phyloP scores from a whole-genome alignment of 768 basidiomycete genomes.

The Candolleomyces efflorescens region DNA sequence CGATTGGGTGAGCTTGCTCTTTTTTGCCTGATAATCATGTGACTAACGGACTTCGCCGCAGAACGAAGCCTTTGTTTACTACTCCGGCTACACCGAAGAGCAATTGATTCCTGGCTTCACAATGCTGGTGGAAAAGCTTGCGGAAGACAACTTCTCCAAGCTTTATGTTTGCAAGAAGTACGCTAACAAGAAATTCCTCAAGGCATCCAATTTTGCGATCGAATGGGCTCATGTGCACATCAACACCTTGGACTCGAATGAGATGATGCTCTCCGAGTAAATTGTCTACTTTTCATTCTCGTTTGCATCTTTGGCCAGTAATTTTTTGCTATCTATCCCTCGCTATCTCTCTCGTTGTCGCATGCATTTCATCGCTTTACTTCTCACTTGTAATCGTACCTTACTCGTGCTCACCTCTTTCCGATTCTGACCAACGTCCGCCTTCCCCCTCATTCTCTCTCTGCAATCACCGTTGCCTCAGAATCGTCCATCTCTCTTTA shows the following conservation, averaged over 20 bases:
- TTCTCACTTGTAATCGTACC: conserved; percentile 5
- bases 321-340: conserved; percentile 5
- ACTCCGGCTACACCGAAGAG: conserved; percentile 88
- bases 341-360: conserved; percentile 1
- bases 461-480: conserved; percentile 5
- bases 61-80: conserved; percentile 89
- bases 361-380: conserved; percentile 5
- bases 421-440: background rate
- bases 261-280: conserved; percentile 44
- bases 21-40: conserved; percentile 26
- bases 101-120: conserved; percentile 80
- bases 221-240: conserved; percentile 63
- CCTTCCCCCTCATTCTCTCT: conserved; percentile 4
- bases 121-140: conserved; percentile 79
- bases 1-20: conserved; percentile 77
- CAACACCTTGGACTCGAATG: conserved; percentile 15
- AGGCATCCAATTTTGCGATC: conserved; percentile 76
- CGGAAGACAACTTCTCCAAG: conserved; percentile 72
- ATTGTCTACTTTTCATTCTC: conserved; percentile 6
- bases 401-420: background rate
- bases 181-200: conserved; percentile 95
- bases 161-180: conserved; percentile 96
- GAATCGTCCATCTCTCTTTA: conserved; percentile 14
- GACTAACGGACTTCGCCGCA: conserved; percentile 38
- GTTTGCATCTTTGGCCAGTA: conserved; percentile 8